Evolutionary conservation across 805 yeast species (phyloP).

Genomic region (Metschnikowia colocasiae): DNA sequence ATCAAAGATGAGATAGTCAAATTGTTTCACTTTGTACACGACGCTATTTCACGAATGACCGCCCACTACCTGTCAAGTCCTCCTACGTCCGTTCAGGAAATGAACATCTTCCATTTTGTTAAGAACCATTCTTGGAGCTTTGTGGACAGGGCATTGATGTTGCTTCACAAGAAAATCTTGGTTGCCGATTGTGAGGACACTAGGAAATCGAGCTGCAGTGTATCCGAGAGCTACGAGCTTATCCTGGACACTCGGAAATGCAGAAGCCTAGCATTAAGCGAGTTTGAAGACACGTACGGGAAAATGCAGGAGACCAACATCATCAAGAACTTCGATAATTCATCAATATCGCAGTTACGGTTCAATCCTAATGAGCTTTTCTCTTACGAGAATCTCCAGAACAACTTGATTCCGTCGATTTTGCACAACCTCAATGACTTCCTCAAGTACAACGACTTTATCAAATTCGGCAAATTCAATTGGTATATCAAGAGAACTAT

Average conservation of each 20-base stretch:
- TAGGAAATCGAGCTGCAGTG: not conserved
- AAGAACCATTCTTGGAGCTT: constrained; percentile 47
- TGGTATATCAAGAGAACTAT: constrained; percentile 62
- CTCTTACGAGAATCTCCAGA: constrained; percentile 49
- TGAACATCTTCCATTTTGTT: constrained; percentile 47
- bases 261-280: constrained; percentile 31
- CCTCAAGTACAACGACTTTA: constrained; percentile 48
- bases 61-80: constrained; percentile 31
- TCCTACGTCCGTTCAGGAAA: constrained; percentile 37
- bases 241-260: constrained; percentile 12
- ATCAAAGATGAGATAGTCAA: constrained; percentile 48
- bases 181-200: constrained; percentile 24
- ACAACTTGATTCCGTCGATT: constrained; percentile 53
- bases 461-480: constrained; percentile 50
- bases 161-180: constrained; percentile 41
- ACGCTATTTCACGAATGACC: constrained; percentile 42
- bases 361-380: constrained; percentile 39
- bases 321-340: constrained; percentile 34
- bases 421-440: constrained; percentile 56
- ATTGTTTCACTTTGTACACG: constrained; percentile 47
- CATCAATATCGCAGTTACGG: constrained; percentile 33
- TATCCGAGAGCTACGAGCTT: not conserved
- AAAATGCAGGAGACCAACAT: constrained; percentile 37
- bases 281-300: constrained; percentile 41
- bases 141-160: constrained; percentile 52